phyloP scores from a whole-genome alignment of 768 basidiomycete species.

The Tylopilus sp. region DNA sequence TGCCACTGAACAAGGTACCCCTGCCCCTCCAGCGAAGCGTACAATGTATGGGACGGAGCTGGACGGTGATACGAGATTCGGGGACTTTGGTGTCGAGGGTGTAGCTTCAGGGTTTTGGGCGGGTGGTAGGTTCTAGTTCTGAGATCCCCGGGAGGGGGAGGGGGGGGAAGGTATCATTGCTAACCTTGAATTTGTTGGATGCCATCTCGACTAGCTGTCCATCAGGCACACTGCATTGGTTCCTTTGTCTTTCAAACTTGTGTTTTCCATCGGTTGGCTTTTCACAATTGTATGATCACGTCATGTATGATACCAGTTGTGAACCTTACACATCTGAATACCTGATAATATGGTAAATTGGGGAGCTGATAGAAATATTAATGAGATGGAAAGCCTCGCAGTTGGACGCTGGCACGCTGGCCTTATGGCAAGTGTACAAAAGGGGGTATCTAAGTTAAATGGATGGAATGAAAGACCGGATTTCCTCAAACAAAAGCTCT shows the following conservation, averaged over 20 bases:
- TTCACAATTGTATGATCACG: constrained; percentile 18
- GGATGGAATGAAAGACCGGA: constrained; percentile 67
- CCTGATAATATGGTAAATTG: not conserved
- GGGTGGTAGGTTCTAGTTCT: constrained; percentile 39
- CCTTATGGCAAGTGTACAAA: not conserved
- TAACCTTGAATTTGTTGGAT: constrained; percentile 7
- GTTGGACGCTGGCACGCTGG: not conserved
- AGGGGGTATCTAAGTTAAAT: constrained; percentile 37
- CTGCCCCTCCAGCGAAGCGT: constrained; percentile 49
- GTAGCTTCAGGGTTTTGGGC: constrained; percentile 74
- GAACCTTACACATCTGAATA: not conserved
- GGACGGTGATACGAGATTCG: constrained; percentile 79
- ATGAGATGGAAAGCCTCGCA: not conserved
- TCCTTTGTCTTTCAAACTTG: constrained; percentile 1
- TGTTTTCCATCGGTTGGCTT: not conserved
- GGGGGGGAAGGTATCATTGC: not conserved
- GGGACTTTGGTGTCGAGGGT: constrained; percentile 78
- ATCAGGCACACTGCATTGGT: constrained; percentile 5
- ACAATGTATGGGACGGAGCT: constrained; percentile 86
- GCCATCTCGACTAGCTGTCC: constrained; percentile 8
- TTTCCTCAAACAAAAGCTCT: constrained; percentile 81
- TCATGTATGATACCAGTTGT: constrained; percentile 20
- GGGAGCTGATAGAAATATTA: not conserved
- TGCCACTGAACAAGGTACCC: constrained; percentile 38
- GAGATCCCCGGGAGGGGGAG: too few species aligned